These are phyloP conservation scores for Trametes hirsuta DNA, from an alignment of 1,284 basidiomycete genomes.

Conservation along the genomic window DNA sequence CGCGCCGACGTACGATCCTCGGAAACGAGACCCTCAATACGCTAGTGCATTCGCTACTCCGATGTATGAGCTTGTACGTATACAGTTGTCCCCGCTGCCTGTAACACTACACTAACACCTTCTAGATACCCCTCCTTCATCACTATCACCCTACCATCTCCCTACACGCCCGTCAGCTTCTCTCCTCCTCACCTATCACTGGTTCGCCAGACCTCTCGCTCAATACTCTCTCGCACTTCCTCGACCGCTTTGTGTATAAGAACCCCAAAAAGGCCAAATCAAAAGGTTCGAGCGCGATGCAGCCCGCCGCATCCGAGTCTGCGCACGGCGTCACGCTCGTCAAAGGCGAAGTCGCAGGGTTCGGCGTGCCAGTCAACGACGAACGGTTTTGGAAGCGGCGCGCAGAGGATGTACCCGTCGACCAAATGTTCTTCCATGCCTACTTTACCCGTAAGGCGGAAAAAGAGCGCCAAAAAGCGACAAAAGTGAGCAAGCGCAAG, in stretches of 20 bases:
- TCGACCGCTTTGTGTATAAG: slow-evolving; percentile 82
- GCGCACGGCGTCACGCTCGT: slow-evolving; percentile 71
- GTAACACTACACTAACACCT: not conserved
- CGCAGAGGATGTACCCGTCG: slow-evolving; percentile 80
- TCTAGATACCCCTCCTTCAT: slow-evolving; percentile 73
- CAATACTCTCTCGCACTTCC: slow-evolving; percentile 81
- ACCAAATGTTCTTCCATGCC: slow-evolving; percentile 80
- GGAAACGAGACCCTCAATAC: slow-evolving; percentile 91
- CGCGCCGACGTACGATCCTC: slow-evolving; percentile 75
- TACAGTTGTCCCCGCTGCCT: not conserved
- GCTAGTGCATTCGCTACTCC: slow-evolving; percentile 84
- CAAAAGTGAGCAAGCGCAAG: slow-evolving; percentile 49
- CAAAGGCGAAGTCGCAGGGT: slow-evolving; percentile 61
- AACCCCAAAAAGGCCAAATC: slow-evolving; percentile 88
- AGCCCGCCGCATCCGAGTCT: slow-evolving; percentile 76
- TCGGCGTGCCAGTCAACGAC: slow-evolving; percentile 70
- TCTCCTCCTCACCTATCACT: slow-evolving; percentile 72
- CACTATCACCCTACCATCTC: slow-evolving; percentile 95
- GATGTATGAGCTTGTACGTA: slow-evolving; percentile 85
- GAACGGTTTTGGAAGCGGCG: slow-evolving; percentile 78
- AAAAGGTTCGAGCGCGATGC: slow-evolving; percentile 91
- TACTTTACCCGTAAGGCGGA: slow-evolving; percentile 68
- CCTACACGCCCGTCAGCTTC: slow-evolving; percentile 84
- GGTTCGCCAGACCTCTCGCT: slow-evolving; percentile 88
- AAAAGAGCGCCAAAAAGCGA: slow-evolving; percentile 50